Evolutionary conservation across 306 rosid genomes (phyloP), one percentile per base, ranked within the genome.

Genomic region (Vigna trinervia): DNA sequence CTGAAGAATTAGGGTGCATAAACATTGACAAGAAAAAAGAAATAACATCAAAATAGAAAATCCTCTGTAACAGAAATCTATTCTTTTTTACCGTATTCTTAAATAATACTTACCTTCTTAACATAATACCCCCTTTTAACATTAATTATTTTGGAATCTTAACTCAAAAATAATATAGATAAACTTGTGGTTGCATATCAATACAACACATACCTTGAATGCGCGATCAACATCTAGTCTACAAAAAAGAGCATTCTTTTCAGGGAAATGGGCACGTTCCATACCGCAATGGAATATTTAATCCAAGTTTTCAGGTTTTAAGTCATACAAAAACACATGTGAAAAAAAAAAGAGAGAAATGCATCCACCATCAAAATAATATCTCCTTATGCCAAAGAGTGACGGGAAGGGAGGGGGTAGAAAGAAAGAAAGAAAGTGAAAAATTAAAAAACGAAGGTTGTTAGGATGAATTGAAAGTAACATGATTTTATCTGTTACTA

Each of bases 91-190:
- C 6, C 28, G 19, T 48, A 23, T 58, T 57, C 48, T 38, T 58
- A 53, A 81, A 65, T 58, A 36, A 4, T 39, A 80, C 71, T 74
- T 67, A 39, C 63, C 63, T 10, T 68, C 28, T 32, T 8, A 38
- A 28, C 65, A 70, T 28, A 17, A n/a, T 52, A 53, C 46, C 59
- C 46, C 20, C 11, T 63, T 39, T 72, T 28, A 62, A 26, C 38
- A 71, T 61, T 32, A 12, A 38, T 22, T 71, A 12, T 36, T 53
- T 6, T 17, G 6, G 61, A 71, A 39, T 23, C 65, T 22, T 59
- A 22, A 28, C 48, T 67, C 22, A 4, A 43, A 43, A 3, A 43
- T 26, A 26, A 26, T 26, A 26, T 26, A 43, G 9, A 12, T n/a
- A 26, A 22, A 56, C 48, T 17, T 28, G 15, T 12, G 17, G 28